A percentile compares a stretch with the other conserved stretches of the same genome.
phyloP scores from a whole-genome alignment of 306 rosid genomes.

The Senna siamea region DNA sequence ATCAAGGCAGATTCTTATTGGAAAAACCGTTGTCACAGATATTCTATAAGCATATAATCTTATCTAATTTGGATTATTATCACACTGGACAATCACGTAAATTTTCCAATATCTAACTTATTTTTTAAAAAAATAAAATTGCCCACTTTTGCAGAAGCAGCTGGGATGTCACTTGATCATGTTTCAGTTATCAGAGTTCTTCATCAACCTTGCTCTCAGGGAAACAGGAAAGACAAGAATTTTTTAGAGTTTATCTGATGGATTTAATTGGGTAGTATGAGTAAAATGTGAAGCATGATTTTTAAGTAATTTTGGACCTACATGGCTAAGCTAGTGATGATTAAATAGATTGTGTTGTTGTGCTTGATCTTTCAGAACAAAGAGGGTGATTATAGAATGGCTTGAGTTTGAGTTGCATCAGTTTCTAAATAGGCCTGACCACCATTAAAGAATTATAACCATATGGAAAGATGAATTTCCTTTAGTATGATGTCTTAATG shows the following conservation, averaged over 20 bases:
- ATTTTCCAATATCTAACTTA: constrained; percentile 24
- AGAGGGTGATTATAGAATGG: not conserved
- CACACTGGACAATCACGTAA: constrained; percentile 2
- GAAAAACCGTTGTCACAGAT: constrained; percentile 5
- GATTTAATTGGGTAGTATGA: constrained; percentile 39
- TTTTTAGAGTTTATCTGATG: constrained; percentile 41
- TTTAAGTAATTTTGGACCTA: constrained; percentile 37
- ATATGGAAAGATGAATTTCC: not conserved
- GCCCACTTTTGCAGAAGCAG: constrained; percentile 62
- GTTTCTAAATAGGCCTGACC: constrained; percentile 22
- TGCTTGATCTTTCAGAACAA: constrained; percentile 10
- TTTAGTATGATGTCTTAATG: constrained; percentile 10
- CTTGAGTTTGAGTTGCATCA: constrained; percentile 21
- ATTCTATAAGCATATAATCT: constrained; percentile 11
- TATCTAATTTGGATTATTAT: constrained; percentile 1
- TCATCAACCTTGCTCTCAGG: constrained; percentile 73
- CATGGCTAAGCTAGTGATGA: constrained; percentile 27
- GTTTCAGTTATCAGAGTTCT: constrained; percentile 82
- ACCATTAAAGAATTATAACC: constrained; percentile 9
- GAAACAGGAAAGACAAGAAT: constrained; percentile 73
- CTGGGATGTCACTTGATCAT: constrained; percentile 72
- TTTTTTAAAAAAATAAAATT: constrained; percentile 26
- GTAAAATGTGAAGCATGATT: constrained; percentile 27
- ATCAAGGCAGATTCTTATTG: constrained; percentile 23
- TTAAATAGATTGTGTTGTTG: constrained; percentile 11